These are phyloP conservation scores for Fraxinus americana DNA, from an alignment of 257 asterid genomes.

Conservation along the genomic window DNA sequence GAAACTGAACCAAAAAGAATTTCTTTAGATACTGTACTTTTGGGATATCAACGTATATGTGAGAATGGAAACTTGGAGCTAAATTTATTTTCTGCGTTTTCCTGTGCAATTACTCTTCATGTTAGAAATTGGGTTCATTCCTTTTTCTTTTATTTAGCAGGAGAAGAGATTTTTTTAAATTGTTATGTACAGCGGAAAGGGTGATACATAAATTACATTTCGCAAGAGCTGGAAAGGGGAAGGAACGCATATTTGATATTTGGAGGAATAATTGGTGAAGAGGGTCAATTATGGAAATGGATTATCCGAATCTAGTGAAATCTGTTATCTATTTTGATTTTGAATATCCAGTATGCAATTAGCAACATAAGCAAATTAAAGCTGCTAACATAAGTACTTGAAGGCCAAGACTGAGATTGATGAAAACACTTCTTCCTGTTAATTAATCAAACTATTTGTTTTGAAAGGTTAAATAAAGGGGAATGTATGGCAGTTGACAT, in stretches of 20 bases:
- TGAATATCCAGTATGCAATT: background rate
- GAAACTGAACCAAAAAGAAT: background rate
- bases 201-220: background rate
- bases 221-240: background rate
- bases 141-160: background rate
- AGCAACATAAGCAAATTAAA: no score
- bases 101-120: background rate
- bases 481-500: no score
- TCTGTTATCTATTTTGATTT: background rate
- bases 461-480: no score
- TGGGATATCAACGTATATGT: background rate
- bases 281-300: background rate
- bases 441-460: no score
- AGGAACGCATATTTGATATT: background rate
- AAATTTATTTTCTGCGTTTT: background rate
- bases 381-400: no score
- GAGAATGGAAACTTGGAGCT: no score
- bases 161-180: background rate
- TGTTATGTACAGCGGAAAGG: background rate
- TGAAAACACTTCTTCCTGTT: no score
- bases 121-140: background rate
- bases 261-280: background rate
- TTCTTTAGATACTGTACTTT: background rate
- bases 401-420: no score
- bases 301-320: background rate